These are phyloP conservation scores for Daldinia decipiens DNA, from an alignment of 495 filamentous ascomycete species.

Conservation along the genomic window DNA sequence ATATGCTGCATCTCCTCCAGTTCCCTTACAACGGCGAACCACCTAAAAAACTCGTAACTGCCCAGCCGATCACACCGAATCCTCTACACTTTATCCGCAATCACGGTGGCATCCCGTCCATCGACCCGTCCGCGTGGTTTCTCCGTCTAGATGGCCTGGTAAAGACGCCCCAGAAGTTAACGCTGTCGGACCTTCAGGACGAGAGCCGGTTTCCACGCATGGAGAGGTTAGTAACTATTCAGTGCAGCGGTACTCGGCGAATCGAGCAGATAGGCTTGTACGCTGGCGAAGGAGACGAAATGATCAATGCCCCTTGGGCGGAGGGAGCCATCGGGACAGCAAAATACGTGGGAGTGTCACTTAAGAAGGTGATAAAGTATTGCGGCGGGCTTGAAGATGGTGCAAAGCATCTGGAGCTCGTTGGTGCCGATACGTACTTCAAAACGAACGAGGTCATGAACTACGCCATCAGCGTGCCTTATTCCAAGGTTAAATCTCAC, in stretches of 20 bases:
- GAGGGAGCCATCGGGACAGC: slow-evolving; percentile 76
- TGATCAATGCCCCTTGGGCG: slow-evolving; percentile 74
- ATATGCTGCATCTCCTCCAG: slow-evolving; percentile 75
- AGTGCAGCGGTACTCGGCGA: slow-evolving; percentile 74
- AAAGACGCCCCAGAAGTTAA: slow-evolving; percentile 62
- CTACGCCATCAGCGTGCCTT: slow-evolving; percentile 71
- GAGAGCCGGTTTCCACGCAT: slow-evolving; percentile 65
- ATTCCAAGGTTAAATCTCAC: slow-evolving; percentile 69
- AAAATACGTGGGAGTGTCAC: slow-evolving; percentile 66
- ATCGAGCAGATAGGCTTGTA: slow-evolving; percentile 73
- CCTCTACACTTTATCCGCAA: slow-evolving; percentile 72
- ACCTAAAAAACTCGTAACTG: slow-evolving; percentile 60
- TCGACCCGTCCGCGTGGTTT: slow-evolving; percentile 63
- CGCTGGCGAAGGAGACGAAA: slow-evolving; percentile 72
- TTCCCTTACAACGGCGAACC: slow-evolving; percentile 80
- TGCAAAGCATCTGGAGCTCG: slow-evolving; percentile 70
- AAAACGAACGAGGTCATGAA: slow-evolving; percentile 70
- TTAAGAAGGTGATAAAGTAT: slow-evolving; percentile 73
- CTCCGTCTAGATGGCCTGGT: slow-evolving; percentile 68
- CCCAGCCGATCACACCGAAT: slow-evolving; percentile 67
- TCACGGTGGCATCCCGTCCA: slow-evolving; percentile 70
- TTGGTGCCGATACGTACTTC: slow-evolving; percentile 74
- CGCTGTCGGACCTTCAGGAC: slow-evolving; percentile 66
- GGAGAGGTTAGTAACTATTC: slow-evolving; percentile 66
- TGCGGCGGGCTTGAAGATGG: slow-evolving; percentile 67